Conservation (phyloP, 2,329 filamentous ascomycete genomes). For the Shiraia sp. region DNA sequence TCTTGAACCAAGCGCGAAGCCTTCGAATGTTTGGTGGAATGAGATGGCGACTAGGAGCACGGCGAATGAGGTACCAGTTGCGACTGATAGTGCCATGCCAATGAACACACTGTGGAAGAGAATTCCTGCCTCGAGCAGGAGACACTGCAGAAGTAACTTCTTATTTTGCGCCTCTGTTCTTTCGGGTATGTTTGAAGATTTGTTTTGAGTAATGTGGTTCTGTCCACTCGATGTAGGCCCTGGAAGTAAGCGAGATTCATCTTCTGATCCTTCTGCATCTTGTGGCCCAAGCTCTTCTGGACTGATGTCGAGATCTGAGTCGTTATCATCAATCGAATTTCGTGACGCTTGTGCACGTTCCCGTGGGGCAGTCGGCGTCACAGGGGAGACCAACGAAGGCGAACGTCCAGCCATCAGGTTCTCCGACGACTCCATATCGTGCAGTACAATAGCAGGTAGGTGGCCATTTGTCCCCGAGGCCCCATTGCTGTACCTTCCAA, state of each 20-base stretch:
- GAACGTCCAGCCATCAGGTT: constrained; percentile 40
- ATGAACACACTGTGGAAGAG: constrained; percentile 79
- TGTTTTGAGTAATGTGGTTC: constrained; percentile 8
- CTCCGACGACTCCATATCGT: constrained; percentile 37
- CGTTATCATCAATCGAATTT: constrained; percentile 25
- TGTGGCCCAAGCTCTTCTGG: constrained; percentile 41
- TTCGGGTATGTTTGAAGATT: constrained; percentile 23
- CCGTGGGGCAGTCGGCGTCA: constrained; percentile 14
- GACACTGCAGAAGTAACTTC: constrained; percentile 72
- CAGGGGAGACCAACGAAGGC: constrained; percentile 30
- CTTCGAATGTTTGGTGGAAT: constrained; percentile 73
- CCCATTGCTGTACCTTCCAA: constrained; percentile 33
- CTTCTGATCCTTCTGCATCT: constrained; percentile 28
- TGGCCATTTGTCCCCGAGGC: constrained; percentile 22
- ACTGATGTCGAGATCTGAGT: constrained; percentile 41
- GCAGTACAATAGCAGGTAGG: constrained; percentile 36
- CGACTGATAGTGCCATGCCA: constrained; percentile 72
- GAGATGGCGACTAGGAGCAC: constrained; percentile 70
- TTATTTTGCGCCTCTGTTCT: constrained; percentile 53
- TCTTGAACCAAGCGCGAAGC: constrained; percentile 70
- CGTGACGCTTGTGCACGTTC: constrained; percentile 9
- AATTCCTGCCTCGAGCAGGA: constrained; percentile 76
- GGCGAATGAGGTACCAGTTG: constrained; percentile 65
- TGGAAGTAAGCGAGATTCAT: constrained; percentile 38
- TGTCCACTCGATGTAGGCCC: constrained; percentile 24